Evolutionary conservation across 1,284 basidiomycete species (phyloP), one percentile per base, ranked within the genome.

Genomic region (Tremellales sp.): DNA sequence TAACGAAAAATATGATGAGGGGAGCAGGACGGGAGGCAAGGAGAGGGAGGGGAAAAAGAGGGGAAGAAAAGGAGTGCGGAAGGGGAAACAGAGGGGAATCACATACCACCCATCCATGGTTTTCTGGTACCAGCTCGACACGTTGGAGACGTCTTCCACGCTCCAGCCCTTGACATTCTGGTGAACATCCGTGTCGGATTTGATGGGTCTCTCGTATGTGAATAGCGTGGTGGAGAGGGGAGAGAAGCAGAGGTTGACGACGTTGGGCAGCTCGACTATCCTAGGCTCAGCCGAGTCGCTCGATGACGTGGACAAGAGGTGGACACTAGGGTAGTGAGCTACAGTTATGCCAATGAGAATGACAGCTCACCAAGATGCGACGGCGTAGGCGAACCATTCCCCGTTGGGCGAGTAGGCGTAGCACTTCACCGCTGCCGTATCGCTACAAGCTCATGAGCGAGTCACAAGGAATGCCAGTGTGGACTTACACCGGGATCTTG

Each of bases 141-240:
- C 61, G 33, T 70, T 60, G 40, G 66, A 60, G n/a, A 67, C 68
- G 13, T 57, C 59, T 50, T 60, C 53, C 14, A 65, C 61, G 42
- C 55, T 56, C 66, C 68, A 73, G 4, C 63, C 66, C 51, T 68
- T 70, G 39, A 71, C 63, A 47, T 73, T 73, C 56, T 61, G 65
- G 59, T 71, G 63, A 48, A 67, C 66, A 25, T 72, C 68, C 21
- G 65, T 68, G 41, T 71, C 70, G 34, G 64, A 64, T 48, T 70
- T 71, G 41, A 70, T 60, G n/a, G 69, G 69, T 51, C 94, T 81
- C 75, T 97, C 91, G 87, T 91, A 97, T 38, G 90, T 95, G 50
- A 87, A 90, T 40, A 98, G 70, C 72, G 88, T 95, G 1, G 86
- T 90, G 37, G 90, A 92, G 54, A 86, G 81, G 5, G 94, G 93